Evolutionary conservation across 495 filamentous ascomycete species (phyloP), one percentile per base, ranked within the genome.

Genomic region (Aspergillus hancockii): DNA sequence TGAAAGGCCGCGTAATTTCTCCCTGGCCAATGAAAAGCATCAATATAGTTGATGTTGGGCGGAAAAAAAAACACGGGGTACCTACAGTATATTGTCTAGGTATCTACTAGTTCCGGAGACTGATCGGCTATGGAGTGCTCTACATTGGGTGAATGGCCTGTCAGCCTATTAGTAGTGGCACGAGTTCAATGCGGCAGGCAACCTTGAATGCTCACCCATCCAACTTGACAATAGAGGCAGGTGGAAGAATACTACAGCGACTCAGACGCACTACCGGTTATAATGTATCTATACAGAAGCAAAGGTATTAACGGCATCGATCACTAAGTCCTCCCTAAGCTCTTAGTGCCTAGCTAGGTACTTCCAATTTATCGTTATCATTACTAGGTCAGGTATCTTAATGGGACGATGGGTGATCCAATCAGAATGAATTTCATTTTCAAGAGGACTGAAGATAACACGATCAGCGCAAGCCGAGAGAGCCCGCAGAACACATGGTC

Each of bases 401-500:
- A 23, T 47, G 43, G 43, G 43, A 9, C 43, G 19, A 10, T 8
- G 9, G 32, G 10, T 14, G 16, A n/a, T 52, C 1, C 7, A 32
- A 12, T 19, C 43, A 18, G 49, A 57, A 40, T 10, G 40, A 8
- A n/a, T n/a, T n/a, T n/a, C n/a, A 21, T 19, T 10, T n/a, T 28
- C 4, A 31, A 25, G 30, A 47, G 10, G 19, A 30, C 31, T 57
- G 55, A 36, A 50, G 45, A 40, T 50, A 38, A 40, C 30, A 49
- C 45, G 28, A 36, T 18, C 19, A 50, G 54, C 18, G 38, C 30
- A 36, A 7, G n/a, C n/a, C 16, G 31, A 13, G 53, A 38, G 41
- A 30, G 32, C 4, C 36, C 28, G 57, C 41, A 47, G 50, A 51
- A 41, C 49, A 60, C 41, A 54, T 41, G 51, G 43, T 19, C 21